Evolutionary conservation across 768 basidiomycete species (phyloP).

Genomic region (Phlegmacium glaucopus): DNA sequence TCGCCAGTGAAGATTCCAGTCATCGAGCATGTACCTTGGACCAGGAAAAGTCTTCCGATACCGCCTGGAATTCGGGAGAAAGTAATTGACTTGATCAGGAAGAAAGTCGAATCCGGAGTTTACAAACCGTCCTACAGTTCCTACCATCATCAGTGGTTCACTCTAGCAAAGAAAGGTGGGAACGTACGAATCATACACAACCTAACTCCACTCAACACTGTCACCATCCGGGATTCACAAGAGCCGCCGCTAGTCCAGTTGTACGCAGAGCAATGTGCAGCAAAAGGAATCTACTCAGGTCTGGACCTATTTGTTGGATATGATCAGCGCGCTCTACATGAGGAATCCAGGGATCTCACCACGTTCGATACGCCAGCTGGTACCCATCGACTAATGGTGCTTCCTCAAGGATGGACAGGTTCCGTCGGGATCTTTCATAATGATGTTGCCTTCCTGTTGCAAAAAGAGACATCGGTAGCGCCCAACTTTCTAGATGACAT

Average conservation of each 20-base stretch:
- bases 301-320: constrained; percentile 26
- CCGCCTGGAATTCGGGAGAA: constrained; percentile 27
- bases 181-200: constrained; percentile 25
- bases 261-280: constrained; percentile 18
- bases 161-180: constrained; percentile 20
- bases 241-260: constrained; percentile 18
- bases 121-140: constrained; percentile 37
- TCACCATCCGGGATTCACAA: constrained; percentile 25
- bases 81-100: constrained; percentile 27
- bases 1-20: constrained; percentile 28
- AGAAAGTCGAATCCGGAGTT: constrained; percentile 34
- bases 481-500: constrained; percentile 21
- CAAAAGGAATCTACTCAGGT: constrained; percentile 9
- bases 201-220: constrained; percentile 23
- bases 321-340: constrained; percentile 21
- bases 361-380: constrained; percentile 25
- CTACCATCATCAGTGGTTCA: constrained; percentile 37
- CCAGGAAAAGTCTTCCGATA: constrained; percentile 26
- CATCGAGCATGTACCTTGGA: constrained; percentile 30
- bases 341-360: constrained; percentile 21
- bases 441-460: constrained; percentile 26
- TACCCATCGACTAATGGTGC: constrained; percentile 11
- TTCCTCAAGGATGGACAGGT: constrained; percentile 31
- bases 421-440: too few species aligned
- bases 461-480: constrained; percentile 21